These are phyloP conservation scores for Astrothelium macrocarpum DNA, from an alignment of 495 filamentous ascomycete genomes.

Conservation along the genomic window DNA sequence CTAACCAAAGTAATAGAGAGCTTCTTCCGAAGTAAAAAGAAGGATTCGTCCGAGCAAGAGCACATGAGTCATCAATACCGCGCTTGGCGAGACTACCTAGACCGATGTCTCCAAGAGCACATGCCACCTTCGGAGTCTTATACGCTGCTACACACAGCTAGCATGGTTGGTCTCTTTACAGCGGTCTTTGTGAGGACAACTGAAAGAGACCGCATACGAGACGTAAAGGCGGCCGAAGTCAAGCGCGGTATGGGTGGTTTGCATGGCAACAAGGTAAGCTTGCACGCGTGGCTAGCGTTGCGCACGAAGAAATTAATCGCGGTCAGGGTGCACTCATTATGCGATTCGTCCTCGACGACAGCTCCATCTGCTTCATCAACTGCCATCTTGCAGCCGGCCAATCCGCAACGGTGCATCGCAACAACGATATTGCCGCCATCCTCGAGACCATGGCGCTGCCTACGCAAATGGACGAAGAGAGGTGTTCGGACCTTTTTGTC, in stretches of 20 bases:
- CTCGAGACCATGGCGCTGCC: slow-evolving; percentile 70
- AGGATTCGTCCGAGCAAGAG: slow-evolving; percentile 77
- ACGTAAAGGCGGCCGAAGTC: slow-evolving; percentile 68
- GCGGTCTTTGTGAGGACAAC: slow-evolving; percentile 86
- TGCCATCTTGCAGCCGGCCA: slow-evolving; percentile 96
- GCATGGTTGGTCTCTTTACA: slow-evolving; percentile 87
- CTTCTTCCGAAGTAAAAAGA: slow-evolving; percentile 65
- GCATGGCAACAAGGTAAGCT: slow-evolving; percentile 78
- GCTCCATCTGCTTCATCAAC: slow-evolving; percentile 90
- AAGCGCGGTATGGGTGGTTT: slow-evolving; percentile 91
- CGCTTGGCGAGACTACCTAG: slow-evolving; percentile 85
- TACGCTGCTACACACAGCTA: slow-evolving; percentile 75
- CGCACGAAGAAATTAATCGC: neutral
- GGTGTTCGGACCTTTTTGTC: slow-evolving; percentile 65
- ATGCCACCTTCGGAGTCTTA: slow-evolving; percentile 75
- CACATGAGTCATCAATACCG: slow-evolving; percentile 97
- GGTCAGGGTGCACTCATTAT: slow-evolving; percentile 72
- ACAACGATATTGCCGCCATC: slow-evolving; percentile 87
- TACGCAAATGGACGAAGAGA: slow-evolving; percentile 45
- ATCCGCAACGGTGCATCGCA: slow-evolving; percentile 75
- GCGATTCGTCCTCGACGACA: slow-evolving; percentile 84
- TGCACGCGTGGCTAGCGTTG: neutral
- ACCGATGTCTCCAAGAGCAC: slow-evolving; percentile 66
- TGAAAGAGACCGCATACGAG: slow-evolving; percentile 62
- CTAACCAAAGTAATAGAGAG: slow-evolving; percentile 40